A percentile compares a stretch with the other conserved stretches of the same genome.
phyloP scores from a whole-genome alignment of 2,329 filamentous ascomycete genomes.

The Thelonectria olida region DNA sequence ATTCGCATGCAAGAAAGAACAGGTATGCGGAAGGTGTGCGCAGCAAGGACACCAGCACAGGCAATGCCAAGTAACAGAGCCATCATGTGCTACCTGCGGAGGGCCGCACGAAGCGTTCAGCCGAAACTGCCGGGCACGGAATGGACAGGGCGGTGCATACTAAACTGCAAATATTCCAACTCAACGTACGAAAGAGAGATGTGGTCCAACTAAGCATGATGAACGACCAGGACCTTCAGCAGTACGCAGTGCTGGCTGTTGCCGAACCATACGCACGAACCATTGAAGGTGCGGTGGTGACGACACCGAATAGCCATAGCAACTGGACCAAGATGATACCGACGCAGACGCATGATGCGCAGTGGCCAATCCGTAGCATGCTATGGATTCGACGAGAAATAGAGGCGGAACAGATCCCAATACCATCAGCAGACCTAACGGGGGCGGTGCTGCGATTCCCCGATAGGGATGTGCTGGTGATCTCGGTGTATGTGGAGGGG shows the following conservation, averaged over 20 bases:
- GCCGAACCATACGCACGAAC: conserved; percentile 8
- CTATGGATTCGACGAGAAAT: conserved; percentile 6
- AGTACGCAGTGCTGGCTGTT: conserved; percentile 5
- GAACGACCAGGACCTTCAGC: conserved; percentile 12
- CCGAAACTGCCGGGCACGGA: not conserved
- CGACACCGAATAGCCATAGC: not conserved
- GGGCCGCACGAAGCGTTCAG: conserved; percentile 13
- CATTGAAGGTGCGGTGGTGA: conserved; percentile 4
- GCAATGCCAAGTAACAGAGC: not conserved
- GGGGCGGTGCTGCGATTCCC: too few relatives aligned
- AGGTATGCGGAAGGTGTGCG: conserved; percentile 15
- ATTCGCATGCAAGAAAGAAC: conserved; percentile 14
- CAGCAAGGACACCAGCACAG: not conserved
- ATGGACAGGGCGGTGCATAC: not conserved
- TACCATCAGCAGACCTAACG: not conserved
- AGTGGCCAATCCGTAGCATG: conserved; percentile 9
- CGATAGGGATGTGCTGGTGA: too few relatives aligned
- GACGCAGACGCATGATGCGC: too few relatives aligned
- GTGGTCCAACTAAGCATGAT: not conserved
- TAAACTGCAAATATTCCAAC: conserved; percentile 1
- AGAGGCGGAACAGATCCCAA: conserved; percentile 10
- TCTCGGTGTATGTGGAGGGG: too few relatives aligned
- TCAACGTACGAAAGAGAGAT: conserved; percentile 6
- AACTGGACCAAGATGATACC: conserved; percentile 11
- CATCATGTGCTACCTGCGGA: not conserved